A percentile compares a stretch with the other conserved stretches of the same genome.
phyloP scores from a whole-genome alignment of 352 stramenopile genomes.

The Pythium myriotylum region DNA sequence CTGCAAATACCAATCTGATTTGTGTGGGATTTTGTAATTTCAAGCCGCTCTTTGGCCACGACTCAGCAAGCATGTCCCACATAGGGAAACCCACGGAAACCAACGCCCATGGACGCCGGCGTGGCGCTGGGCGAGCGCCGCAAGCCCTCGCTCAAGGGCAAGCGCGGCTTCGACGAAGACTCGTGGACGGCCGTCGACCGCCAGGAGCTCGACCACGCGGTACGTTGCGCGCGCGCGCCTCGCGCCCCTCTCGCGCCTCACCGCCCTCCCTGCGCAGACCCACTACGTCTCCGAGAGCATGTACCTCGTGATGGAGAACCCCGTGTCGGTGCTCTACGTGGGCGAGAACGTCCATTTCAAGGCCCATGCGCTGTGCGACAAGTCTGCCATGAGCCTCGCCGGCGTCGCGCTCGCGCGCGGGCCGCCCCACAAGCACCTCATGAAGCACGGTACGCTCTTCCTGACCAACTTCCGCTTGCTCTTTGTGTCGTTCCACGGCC shows the following conservation, averaged over 20 bases:
- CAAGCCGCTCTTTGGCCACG: too few species aligned
- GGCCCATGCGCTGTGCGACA: constrained; percentile 69
- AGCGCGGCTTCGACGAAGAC: constrained; percentile 66
- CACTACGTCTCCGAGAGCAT: constrained; percentile 80
- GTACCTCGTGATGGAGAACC: constrained; percentile 79
- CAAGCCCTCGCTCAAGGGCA: constrained; percentile 28
- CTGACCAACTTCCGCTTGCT: constrained; percentile 73
- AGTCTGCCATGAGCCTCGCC: constrained; percentile 45
- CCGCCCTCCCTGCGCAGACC: constrained; percentile 38
- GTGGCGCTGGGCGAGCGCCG: constrained; percentile 21
- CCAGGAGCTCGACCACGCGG: constrained; percentile 77
- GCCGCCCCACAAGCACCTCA: constrained; percentile 17
- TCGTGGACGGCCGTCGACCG: constrained; percentile 85
- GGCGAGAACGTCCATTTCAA: constrained; percentile 77
- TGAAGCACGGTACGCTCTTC: constrained; percentile 71
- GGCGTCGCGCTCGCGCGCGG: constrained; percentile 22
- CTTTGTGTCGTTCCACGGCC: constrained; percentile 73
- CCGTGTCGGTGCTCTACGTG: constrained; percentile 49
- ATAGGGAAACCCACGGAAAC: constrained; percentile 6
- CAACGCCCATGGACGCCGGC: constrained; percentile 13
- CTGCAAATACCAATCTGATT: constrained; percentile 11
- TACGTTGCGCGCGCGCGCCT: constrained; percentile 29
- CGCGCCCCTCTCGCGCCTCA: neutral
- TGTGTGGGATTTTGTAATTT: constrained; percentile 12
- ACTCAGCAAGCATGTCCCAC: constrained; percentile 17